These are phyloP conservation scores for Elaeagnus macrophylla DNA, from an alignment of 306 rosid species.

Conservation along the genomic window DNA sequence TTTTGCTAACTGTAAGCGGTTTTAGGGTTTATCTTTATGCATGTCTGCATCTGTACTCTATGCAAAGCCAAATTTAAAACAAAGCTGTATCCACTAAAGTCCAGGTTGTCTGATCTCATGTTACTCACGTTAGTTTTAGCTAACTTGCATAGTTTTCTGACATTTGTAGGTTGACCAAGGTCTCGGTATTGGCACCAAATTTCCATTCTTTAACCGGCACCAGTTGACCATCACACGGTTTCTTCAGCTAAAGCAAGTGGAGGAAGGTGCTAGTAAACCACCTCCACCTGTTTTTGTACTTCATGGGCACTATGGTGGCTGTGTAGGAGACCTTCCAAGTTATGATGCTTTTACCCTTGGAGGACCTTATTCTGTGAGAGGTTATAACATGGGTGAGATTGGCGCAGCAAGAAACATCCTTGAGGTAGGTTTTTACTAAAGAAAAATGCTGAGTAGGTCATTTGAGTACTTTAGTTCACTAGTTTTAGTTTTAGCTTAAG, in stretches of 20 bases:
- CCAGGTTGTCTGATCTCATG: no score
- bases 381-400: conserved; percentile 94
- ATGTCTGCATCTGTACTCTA: no score
- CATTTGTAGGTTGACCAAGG: conserved; percentile 88
- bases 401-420: conserved; percentile 90
- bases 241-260: conserved; percentile 58
- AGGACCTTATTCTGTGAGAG: conserved; percentile 97
- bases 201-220: conserved; percentile 95
- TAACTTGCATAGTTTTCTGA: conserved; percentile 11
- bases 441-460: no score
- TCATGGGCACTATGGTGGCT: conserved; percentile 96
- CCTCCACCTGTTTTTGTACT: conserved; percentile 96
- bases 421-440: conserved; percentile 42
- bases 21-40: no score
- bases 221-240: conserved; percentile 82
- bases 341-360: conserved; percentile 96
- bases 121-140: conserved; percentile 1
- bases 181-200: conserved; percentile 79
- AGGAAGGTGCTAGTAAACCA: conserved; percentile 91
- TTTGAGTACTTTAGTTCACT: no score
- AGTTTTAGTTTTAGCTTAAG: no score
- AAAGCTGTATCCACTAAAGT: no score
- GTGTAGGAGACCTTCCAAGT: conserved; percentile 96
- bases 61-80: no score
- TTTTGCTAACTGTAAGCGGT: no score